phyloP scores from a whole-genome alignment of 768 basidiomycete genomes.

The Suillus paluster region DNA sequence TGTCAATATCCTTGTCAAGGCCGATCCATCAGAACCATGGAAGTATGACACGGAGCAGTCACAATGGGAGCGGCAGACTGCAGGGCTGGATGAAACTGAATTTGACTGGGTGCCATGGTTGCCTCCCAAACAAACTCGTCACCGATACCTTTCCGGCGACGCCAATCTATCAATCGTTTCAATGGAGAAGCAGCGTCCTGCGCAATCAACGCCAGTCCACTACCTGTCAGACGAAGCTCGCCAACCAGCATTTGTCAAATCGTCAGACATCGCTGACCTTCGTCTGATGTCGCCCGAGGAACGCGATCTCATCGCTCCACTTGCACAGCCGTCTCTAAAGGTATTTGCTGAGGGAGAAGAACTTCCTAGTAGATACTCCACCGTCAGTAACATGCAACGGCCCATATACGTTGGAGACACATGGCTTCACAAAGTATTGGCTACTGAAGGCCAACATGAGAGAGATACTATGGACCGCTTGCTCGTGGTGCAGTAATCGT shows the following conservation, averaged over 20 bases:
- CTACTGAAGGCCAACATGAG: neutral
- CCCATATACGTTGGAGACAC: constrained; percentile 27
- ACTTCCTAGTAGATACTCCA: constrained; percentile 15
- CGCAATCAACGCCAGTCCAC: constrained; percentile 15
- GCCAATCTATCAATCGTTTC: neutral
- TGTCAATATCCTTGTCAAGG: neutral
- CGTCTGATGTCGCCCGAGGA: constrained; percentile 11
- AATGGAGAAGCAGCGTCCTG: constrained; percentile 2
- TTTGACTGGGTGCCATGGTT: constrained; percentile 5
- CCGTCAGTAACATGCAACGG: no score
- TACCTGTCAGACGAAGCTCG: constrained; percentile 24
- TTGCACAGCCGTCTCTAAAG: constrained; percentile 11
- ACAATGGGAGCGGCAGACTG: constrained; percentile 25
- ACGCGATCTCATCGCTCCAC: constrained; percentile 11
- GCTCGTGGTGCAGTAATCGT: neutral
- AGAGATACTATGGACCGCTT: neutral
- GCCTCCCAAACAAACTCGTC: constrained; percentile 8
- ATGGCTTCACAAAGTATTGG: constrained; percentile 17
- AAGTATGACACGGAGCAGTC: constrained; percentile 4
- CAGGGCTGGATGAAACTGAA: neutral
- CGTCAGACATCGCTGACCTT: neutral
- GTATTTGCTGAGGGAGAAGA: constrained; percentile 22
- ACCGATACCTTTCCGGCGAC: neutral
- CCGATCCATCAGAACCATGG: constrained; percentile 12
- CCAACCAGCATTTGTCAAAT: constrained; percentile 23